Evolutionary conservation across 2,329 filamentous ascomycete genomes (phyloP).

Genomic region (Aureobasidium lini): DNA sequence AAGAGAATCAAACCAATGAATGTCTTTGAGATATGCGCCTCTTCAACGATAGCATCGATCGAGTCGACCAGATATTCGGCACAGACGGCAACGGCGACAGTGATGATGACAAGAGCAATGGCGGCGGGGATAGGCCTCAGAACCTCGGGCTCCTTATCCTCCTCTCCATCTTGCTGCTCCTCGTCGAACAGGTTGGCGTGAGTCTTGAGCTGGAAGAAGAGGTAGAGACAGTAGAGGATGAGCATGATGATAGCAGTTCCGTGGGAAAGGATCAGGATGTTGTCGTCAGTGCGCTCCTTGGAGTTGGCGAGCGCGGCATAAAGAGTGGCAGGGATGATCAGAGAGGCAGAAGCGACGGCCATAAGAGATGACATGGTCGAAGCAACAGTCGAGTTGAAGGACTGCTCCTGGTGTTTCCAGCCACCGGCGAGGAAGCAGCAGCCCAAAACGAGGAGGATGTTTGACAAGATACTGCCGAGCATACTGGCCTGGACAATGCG

Average conservation of each 20-base stretch:
- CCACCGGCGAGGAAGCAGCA: conserved; percentile 48
- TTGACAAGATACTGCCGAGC: conserved; percentile 92
- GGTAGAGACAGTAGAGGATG: conserved; percentile 46
- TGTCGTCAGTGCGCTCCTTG: conserved; percentile 32
- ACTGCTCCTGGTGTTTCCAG: conserved; percentile 35
- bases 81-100: conserved; percentile 43
- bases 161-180: conserved; percentile 25
- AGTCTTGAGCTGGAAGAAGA: conserved; percentile 48
- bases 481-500: conserved; percentile 97
- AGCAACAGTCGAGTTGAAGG: conserved; percentile 67
- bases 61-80: conserved; percentile 48
- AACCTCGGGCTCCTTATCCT: conserved; percentile 28
- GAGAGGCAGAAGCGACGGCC: conserved; percentile 47
- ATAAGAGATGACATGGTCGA: conserved; percentile 63
- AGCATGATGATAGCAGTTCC: conserved; percentile 49
- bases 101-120: conserved; percentile 41
- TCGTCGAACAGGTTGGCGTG: conserved; percentile 42
- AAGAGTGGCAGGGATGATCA: conserved; percentile 48
- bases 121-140: conserved; percentile 39
- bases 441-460: conserved; percentile 68
- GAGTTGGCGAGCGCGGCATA: conserved; percentile 39
- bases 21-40: conserved; percentile 46
- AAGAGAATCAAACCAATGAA: conserved; percentile 51
- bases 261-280: conserved; percentile 44
- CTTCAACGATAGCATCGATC: conserved; percentile 47